A percentile compares a stretch with the other conserved stretches of the same genome.
Conservation (phyloP, 2,329 filamentous ascomycete genomes). For the Alternaria dauci region DNA sequence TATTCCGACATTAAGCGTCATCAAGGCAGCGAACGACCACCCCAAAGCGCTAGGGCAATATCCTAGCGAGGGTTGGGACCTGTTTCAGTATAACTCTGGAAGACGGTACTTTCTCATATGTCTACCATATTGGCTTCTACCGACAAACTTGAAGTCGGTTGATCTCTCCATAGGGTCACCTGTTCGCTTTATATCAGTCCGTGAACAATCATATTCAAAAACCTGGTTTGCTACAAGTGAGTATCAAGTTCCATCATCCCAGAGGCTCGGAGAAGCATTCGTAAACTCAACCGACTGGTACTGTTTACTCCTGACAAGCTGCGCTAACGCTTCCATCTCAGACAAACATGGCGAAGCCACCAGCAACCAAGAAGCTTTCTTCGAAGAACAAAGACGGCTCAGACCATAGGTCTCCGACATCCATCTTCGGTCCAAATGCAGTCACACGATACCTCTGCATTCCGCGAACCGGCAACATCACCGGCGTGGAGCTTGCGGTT, state of each 20-base stretch:
- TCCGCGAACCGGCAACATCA: constrained; percentile 13
- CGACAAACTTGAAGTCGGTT: neutral
- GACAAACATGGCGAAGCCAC: neutral
- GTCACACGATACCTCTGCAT: constrained; percentile 3
- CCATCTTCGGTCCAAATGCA: neutral
- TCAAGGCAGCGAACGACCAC: neutral
- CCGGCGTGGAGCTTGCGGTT: constrained; percentile 12
- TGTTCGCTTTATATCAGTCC: neutral
- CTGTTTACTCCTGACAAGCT: neutral
- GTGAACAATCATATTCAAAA: neutral
- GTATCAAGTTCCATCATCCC: neutral
- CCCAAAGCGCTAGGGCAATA: neutral
- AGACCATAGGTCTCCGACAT: neutral
- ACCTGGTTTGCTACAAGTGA: neutral
- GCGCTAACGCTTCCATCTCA: neutral
- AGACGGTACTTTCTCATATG: neutral
- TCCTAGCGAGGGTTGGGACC: neutral
- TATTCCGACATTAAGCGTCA: neutral
- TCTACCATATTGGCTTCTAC: neutral
- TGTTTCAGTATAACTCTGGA: neutral
- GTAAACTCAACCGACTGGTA: neutral
- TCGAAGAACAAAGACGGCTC: constrained; percentile 3
- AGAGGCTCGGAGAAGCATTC: neutral
- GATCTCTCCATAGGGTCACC: rapidly evolving
- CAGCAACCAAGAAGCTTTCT: neutral